phyloP scores from a whole-genome alignment of 1,139 yeast species.

The Suhomyces panamericanus region DNA sequence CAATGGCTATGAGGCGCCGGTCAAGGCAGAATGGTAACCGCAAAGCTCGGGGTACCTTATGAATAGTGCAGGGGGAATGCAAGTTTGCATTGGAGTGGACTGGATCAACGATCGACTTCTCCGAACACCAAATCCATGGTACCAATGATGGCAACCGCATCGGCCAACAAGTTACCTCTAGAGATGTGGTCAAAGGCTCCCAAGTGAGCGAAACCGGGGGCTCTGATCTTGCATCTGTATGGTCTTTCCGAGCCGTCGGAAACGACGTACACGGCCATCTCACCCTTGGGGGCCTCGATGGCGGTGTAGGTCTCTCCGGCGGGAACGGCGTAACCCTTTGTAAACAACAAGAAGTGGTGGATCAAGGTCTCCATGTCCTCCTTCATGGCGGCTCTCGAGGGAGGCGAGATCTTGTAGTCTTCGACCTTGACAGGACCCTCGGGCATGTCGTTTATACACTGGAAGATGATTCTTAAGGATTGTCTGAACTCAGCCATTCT shows the following conservation, averaged over 20 bases:
- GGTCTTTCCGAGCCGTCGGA: constrained; percentile 91
- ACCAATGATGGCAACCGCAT: constrained; percentile 92
- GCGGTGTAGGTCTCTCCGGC: constrained; percentile 91
- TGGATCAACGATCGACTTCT: constrained; percentile 77
- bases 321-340: constrained; percentile 88
- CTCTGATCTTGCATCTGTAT: constrained; percentile 88
- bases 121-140: constrained; percentile 95
- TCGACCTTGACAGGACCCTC: constrained; percentile 92
- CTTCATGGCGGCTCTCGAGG: constrained; percentile 80
- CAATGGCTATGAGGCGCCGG: constrained; percentile 2
- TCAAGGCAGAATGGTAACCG: constrained; percentile 1
- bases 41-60: neutral
- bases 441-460: constrained; percentile 89
- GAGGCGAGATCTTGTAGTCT: constrained; percentile 83
- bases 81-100: neutral
- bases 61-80: constrained; percentile 2
- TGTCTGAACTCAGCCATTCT: constrained; percentile 94
- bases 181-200: constrained; percentile 86
- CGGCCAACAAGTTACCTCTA: constrained; percentile 86
- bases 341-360: constrained; percentile 83
- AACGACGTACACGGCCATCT: constrained; percentile 88
- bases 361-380: constrained; percentile 92
- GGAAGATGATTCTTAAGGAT: constrained; percentile 84
- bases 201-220: constrained; percentile 89
- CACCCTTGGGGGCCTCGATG: constrained; percentile 95